Evolutionary conservation across 306 rosid species (phyloP).

Genomic region (Gastrolobium villosum): DNA sequence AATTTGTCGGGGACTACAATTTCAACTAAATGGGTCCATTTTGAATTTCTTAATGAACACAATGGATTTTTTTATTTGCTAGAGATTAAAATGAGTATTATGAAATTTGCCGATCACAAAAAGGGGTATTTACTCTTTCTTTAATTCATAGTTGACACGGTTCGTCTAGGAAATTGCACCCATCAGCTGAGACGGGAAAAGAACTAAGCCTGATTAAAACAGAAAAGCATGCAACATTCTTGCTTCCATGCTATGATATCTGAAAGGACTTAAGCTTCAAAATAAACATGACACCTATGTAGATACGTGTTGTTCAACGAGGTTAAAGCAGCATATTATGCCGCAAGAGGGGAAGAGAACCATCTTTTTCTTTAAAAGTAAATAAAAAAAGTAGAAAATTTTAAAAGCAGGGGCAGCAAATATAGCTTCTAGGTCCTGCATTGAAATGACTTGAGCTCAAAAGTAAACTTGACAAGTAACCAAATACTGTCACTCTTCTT

Average conservation of each 20-base stretch:
- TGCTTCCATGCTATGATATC: slow-evolving; percentile 26
- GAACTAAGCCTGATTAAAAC: slow-evolving; percentile 27
- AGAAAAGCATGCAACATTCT: slow-evolving; percentile 51
- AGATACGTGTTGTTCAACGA: slow-evolving; percentile 45
- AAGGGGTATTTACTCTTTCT: too few relatives aligned
- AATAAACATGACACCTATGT: slow-evolving; percentile 42
- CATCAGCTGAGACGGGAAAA: background rate
- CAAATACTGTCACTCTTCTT: slow-evolving; percentile 35
- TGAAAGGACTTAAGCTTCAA: slow-evolving; percentile 46
- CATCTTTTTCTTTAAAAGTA: slow-evolving; percentile 17
- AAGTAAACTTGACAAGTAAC: slow-evolving; percentile 46
- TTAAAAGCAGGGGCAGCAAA: slow-evolving; percentile 4
- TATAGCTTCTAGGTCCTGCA: slow-evolving; percentile 38
- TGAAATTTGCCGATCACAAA: too few relatives aligned
- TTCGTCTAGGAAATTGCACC: slow-evolving; percentile 32
- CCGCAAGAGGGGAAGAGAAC: background rate
- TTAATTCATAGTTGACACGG: slow-evolving; percentile 3
- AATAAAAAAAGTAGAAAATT: slow-evolving; percentile 8
- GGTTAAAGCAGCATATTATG: slow-evolving; percentile 3
- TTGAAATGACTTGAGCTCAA: slow-evolving; percentile 43
- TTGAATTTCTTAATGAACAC: too few relatives aligned
- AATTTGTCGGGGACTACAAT: too few relatives aligned
- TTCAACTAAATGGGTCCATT: too few relatives aligned
- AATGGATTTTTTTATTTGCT: too few relatives aligned
- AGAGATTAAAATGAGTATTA: too few relatives aligned